Conservation (phyloP, 192 early-diverging fungal genomes). For the Mortierella hygrophila region DNA sequence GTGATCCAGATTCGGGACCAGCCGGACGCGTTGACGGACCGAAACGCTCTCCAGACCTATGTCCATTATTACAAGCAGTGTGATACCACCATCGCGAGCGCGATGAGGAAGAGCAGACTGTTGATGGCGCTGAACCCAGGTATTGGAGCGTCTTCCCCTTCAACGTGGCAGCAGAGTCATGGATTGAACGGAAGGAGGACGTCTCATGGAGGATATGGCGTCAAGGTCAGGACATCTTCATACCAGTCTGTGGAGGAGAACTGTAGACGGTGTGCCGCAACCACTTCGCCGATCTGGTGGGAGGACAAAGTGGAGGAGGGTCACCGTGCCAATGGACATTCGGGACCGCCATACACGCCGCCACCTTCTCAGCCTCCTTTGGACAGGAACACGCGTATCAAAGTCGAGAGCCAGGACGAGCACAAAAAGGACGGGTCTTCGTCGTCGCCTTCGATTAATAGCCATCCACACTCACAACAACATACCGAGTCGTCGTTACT, state of each 20-base stretch:
- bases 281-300: constrained; percentile 64
- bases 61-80: constrained; percentile 59
- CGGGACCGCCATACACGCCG: background rate
- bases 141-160: constrained; percentile 12
- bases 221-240: constrained; percentile 17
- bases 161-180: constrained; percentile 7
- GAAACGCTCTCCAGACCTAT: constrained; percentile 52
- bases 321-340: constrained; percentile 5
- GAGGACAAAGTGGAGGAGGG: constrained; percentile 6
- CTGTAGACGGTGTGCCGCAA: constrained; percentile 39
- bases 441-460: no score
- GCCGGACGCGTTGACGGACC: constrained; percentile 37
- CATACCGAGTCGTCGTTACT: background rate
- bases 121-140: constrained; percentile 39
- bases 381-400: background rate
- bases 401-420: constrained; percentile 22
- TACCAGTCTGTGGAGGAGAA: constrained; percentile 14
- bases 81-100: constrained; percentile 46
- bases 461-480: background rate
- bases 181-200: constrained; percentile 3
- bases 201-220: constrained; percentile 24
- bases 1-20: constrained; percentile 48
- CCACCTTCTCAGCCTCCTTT: constrained; percentile 8
- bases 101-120: constrained; percentile 60
- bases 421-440: background rate